Base-by-base conservation (phyloP, 2,329 filamentous ascomycete species). In the Aspergillus tubingensis region DNA sequence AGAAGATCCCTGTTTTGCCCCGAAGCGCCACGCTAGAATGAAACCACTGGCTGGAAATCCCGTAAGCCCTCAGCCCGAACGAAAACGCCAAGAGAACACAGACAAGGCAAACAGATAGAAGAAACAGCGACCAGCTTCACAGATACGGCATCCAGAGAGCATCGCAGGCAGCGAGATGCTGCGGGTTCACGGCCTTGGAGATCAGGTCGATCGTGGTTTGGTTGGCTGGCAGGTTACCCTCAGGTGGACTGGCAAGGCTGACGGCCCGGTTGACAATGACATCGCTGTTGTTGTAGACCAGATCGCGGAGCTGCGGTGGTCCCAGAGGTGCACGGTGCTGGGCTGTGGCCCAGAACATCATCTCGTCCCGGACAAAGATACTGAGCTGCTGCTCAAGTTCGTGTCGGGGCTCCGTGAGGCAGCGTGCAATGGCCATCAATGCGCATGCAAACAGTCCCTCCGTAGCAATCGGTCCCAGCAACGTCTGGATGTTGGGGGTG, bases 141-240 rank as follows among this genome's bases (percentile, higher is more conserved):
- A 98, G 80, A 81, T 96, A 99, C 23, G 92, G 89, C 94, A 98
- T 98, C 92, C 95, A 99, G 69, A 99, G 80, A 60, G 93, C 88
- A 82, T 99, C 95, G 71, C 91, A 93, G 77, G 91, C 86, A 48
- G 90, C 89, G 77, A 99, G 77, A 75, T 95, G 92, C 80, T 91
- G 88, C 1, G 95, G 95, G 77, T 96, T 96, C 15, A 96, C 93
- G 1, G 94, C 92, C 79, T 89, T 90, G n/a, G 91, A 91, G 63
- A 99, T 90, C 63, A 96, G 79, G 78, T 99, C 95, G 71, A 99
- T 94, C 30, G 96, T 92, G 43, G 94, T 98, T 83, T 99, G 95
- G 76, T 96, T 96, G 23, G 94, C 94, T 6, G 95, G 95, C 68
- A 99, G 79, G 72, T 92, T 94, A 68, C 65, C 90, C 32, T 87